phyloP scores from a whole-genome alignment of 176 grass and related monocot species.

The Oryza glaberrima region DNA sequence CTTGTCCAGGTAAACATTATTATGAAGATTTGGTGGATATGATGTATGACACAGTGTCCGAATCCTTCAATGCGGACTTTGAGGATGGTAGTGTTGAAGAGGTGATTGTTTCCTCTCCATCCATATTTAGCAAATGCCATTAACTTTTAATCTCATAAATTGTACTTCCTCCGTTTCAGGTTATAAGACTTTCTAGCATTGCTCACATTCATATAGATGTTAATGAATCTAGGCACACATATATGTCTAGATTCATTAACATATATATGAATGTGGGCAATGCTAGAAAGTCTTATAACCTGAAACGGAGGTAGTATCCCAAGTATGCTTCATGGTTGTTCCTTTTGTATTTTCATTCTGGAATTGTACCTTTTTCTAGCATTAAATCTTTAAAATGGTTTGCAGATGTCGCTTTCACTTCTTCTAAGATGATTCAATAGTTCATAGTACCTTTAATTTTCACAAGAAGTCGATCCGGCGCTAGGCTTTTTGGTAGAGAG shows the following conservation, averaged over 20 bases:
- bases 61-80: conserved; percentile 60
- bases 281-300: too few species aligned
- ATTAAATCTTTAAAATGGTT: neutral
- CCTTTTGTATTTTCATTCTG: neutral
- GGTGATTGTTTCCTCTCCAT: conserved; percentile 35
- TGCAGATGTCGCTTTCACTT: neutral
- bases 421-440: neutral
- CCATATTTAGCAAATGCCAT: neutral
- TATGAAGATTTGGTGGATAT: conserved; percentile 79
- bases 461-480: neutral
- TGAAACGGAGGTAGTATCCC: neutral
- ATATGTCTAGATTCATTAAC: too few species aligned
- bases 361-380: neutral
- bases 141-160: neutral
- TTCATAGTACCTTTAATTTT: neutral
- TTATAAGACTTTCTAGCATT: too few species aligned
- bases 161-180: too few species aligned
- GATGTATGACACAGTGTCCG: conserved; percentile 53
- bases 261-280: too few species aligned
- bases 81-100: conserved; percentile 82
- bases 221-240: too few species aligned
- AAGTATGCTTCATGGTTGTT: neutral
- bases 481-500: neutral
- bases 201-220: too few species aligned
- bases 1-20: conserved; percentile 64